Evolutionary conservation across 2,329 filamentous ascomycete species (phyloP), one percentile per base, ranked within the genome.

Genomic region (Nothophaeocryptopus gaeumannii): DNA sequence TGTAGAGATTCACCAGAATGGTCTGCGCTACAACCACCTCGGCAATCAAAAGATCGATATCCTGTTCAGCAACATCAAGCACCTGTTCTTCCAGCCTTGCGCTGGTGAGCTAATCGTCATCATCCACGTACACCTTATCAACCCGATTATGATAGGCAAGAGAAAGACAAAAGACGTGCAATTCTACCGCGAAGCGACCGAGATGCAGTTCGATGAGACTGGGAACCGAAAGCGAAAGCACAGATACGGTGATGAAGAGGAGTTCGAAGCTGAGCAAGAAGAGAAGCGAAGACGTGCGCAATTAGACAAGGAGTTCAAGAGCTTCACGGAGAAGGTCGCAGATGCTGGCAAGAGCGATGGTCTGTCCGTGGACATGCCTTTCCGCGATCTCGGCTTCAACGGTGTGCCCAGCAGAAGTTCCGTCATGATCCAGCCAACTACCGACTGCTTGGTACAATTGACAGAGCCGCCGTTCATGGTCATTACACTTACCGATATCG

Each of bases 111-210:
- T 99, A 64, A 95, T 99, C 59, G 95, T 99, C 59, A 89, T 99
- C 63, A 96, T 99, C 60, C 93, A 99, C 70, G 88, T 99, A 49
- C 93, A 99, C 69, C 81, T 99, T 42, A 96, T 96, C 74, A 95
- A 96, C 55, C 93, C 93, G 2, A 97, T 99, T 68, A 90, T 99
- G 70, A 88, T 99, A 56, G 93, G 93, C 54, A 97, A 96, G 79
- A 95, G 95, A 76, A 99, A 99, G 82, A 95, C 93, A 9, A 96
- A 93, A 75, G 95, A 99, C 68, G 88, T 99, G 1, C 95, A 99
- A 63, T 99, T 99, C 73, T 96, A 96, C 66, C 84, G 93, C 46
- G 93, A 99, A 74, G 93, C 93, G 3, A 97, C 93, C 0, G 93
- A 99, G 61, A 97, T 99, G 69, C 90, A 96, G 65, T 97, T 99